Evolutionary conservation across 805 yeast genomes (phyloP), one percentile per base, ranked within the genome.

Genomic region (Candida sithepensis): DNA sequence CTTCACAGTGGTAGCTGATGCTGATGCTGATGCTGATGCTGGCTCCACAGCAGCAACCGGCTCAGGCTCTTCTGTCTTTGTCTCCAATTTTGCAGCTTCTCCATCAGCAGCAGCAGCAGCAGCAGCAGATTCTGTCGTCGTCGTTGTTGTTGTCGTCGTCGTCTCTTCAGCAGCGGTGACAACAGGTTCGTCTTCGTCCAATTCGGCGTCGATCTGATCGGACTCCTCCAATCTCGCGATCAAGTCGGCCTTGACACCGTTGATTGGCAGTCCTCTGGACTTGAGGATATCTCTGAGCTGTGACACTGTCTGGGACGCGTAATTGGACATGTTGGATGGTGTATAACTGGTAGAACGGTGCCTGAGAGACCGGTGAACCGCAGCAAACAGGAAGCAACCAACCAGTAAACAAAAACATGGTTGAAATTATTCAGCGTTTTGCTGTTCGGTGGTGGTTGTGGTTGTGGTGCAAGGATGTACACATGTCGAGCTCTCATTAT

Each of bases 191-290:
- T 54, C 64, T 5, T 53, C 58, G 52, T 55, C 61, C 28, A 63
- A 49, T 38, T 60, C 67, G 16, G 65, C 67, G 38, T 55, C 61
- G 37, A 65, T 53, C 49, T 62, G 64, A 56, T 83, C 91, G 28
- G 75, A 65, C 51, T 81, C 88, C 49, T 73, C 78, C 52, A 86
- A 70, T 57, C 94, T 76, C 14, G 77, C 77, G 47, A 86, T 71
- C 55, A 86, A 70, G 44, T 89, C 97, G 39, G 85, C 82, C 66
- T 92, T 92, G 57, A 88, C 82, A 20, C 98, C 98, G 36, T 78
- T 78, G 5, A 73, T 71, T 2, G 94, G 65, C 43, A 92, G 75
- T 1, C 84, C 85, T 51, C 82, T 81, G 20, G 75, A 67, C 57
- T 84, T 84, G 57, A 92, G 75, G 47, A 79, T 60, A 52, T 86